phyloP scores from a whole-genome alignment of 2,329 filamentous ascomycete genomes.

The Calonectria pteridis region DNA sequence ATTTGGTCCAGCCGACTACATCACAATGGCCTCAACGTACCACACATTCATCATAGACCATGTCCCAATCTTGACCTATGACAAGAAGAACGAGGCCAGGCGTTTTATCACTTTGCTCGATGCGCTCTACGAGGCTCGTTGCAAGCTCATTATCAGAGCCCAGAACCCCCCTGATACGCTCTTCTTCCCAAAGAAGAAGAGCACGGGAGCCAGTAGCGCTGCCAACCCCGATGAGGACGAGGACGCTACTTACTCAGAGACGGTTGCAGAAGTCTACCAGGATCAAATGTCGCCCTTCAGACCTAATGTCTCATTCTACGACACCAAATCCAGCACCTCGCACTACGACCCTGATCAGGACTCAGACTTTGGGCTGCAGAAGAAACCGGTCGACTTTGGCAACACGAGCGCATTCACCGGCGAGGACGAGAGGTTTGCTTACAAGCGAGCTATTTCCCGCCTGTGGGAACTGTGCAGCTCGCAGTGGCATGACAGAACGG shows the following conservation, averaged over 20 bases:
- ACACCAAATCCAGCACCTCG: constrained; percentile 58
- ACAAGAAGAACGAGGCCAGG: constrained; percentile 84
- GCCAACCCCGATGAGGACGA: constrained; percentile 38
- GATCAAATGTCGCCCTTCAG: constrained; percentile 82
- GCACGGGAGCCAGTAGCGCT: constrained; percentile 7
- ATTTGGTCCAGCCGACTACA: constrained; percentile 86
- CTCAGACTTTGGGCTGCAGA: constrained; percentile 63
- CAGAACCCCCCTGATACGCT: constrained; percentile 77
- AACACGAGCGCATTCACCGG: constrained; percentile 79
- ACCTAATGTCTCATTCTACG: constrained; percentile 80
- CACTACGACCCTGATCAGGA: constrained; percentile 69
- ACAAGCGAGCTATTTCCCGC: constrained; percentile 80
- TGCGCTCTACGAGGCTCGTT: constrained; percentile 84
- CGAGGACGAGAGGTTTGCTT: constrained; percentile 85
- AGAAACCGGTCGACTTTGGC: constrained; percentile 71
- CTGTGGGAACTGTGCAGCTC: constrained; percentile 85
- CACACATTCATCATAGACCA: constrained; percentile 82
- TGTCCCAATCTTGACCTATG: constrained; percentile 74
- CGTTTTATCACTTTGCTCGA: constrained; percentile 86
- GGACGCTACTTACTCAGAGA: constrained; percentile 59
- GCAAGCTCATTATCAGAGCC: constrained; percentile 79
- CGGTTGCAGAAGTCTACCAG: constrained; percentile 77
- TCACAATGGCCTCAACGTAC: constrained; percentile 82
- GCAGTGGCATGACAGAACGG: constrained; percentile 76
- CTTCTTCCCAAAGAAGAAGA: constrained; percentile 76